Conservation (phyloP, 2,329 filamentous ascomycete species). For the Penicillium decumbens region DNA sequence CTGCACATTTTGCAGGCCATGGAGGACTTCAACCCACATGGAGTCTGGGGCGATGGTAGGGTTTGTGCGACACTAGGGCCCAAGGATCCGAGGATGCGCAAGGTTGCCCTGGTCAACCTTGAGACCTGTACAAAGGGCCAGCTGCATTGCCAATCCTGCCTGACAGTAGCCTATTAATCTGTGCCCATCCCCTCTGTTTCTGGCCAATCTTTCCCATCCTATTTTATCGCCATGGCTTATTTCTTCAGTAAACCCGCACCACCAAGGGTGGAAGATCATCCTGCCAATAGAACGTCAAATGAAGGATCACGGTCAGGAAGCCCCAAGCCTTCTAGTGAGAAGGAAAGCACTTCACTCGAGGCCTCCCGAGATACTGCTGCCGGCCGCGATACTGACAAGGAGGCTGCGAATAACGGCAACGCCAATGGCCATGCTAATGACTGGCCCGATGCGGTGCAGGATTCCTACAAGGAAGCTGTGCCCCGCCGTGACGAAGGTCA, state of each 20-base stretch:
- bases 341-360: slow-evolving; percentile 21
- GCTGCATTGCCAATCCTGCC: slow-evolving; percentile 14
- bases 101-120: slow-evolving; percentile 17
- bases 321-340: slow-evolving; percentile 20
- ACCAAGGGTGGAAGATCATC: slow-evolving; percentile 6
- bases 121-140: slow-evolving; percentile 23
- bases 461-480: slow-evolving; percentile 8
- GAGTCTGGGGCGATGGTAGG: not conserved
- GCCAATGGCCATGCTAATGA: not conserved
- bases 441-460: slow-evolving; percentile 14
- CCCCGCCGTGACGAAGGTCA: slow-evolving; percentile 4
- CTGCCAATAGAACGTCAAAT: not conserved
- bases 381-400: slow-evolving; percentile 7
- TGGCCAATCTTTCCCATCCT: not conserved
- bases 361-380: slow-evolving; percentile 2
- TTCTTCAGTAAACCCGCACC: slow-evolving; percentile 11
- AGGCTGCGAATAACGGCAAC: not conserved
- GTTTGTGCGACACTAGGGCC: slow-evolving; percentile 1
- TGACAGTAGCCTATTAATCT: not conserved
- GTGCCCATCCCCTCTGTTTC: not conserved
- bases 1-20: not conserved
- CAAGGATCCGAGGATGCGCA: slow-evolving; percentile 6
- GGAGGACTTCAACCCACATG: slow-evolving; percentile 6
- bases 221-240: slow-evolving; percentile 6
- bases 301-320: not conserved